Percentiles rank a stretch among this genome's conserved stretches.
Conservation (phyloP, 148 eudicot species). For the Cornus florida region DNA sequence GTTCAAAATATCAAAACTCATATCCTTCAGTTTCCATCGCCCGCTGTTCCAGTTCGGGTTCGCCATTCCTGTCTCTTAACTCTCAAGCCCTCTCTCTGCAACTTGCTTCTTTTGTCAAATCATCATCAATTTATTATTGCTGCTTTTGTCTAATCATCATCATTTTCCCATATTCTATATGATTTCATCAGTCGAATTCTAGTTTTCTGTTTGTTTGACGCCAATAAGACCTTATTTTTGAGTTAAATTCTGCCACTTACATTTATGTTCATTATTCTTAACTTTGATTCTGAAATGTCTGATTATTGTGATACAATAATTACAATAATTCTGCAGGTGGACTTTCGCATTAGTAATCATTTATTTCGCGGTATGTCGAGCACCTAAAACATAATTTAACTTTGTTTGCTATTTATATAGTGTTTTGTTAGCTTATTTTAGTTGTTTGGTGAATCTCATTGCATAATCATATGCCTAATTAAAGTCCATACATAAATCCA, state of each 20-base stretch:
- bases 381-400: not conserved
- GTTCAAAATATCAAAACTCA: no score
- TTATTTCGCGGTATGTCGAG: slow-evolving; percentile 63
- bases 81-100: no score
- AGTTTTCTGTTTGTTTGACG: not conserved
- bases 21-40: no score
- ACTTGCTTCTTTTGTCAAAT: no score
- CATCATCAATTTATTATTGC: no score
- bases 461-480: not conserved
- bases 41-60: no score
- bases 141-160: no score
- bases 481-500: not conserved
- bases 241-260: not conserved
- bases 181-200: no score
- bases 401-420: not conserved
- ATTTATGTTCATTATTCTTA: not conserved
- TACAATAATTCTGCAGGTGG: slow-evolving; percentile 53
- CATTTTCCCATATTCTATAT: no score
- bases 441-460: not conserved
- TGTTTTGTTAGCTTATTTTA: no score
- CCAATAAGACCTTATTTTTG: not conserved
- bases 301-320: not conserved
- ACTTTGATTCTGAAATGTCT: not conserved
- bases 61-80: no score
- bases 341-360: slow-evolving; percentile 59